Evolutionary conservation across 352 stramenopile genomes (phyloP), one percentile per base, ranked within the genome.

Genomic region (Globisporangium radiosum): DNA sequence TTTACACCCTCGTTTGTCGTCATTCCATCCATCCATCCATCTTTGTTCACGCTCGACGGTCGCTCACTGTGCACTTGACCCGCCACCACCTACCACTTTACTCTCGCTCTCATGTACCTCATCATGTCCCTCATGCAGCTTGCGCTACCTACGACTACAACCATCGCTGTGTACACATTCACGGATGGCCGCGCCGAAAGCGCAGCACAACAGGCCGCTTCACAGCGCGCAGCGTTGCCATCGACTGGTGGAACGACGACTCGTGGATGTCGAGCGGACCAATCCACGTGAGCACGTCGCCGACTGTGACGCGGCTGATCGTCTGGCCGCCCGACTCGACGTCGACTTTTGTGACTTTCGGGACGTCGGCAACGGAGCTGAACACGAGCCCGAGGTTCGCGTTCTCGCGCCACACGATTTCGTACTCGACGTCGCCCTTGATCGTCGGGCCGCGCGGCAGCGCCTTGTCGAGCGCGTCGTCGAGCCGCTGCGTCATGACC

Each of bases 381-480:
- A 95, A 95, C 10, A 95, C 81, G 11, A 95, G 69, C 1, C 85
- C 85, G 40, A 95, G 69, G 47, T 92, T 92, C 48, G 80, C 77
- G 64, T 85, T 91, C 49, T 95, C 85, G 19, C 81, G 71, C 85
- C 85, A 95, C 47, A 93, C 79, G 15, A 93, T 71, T 52, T 92
- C 85, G 62, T 90, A 95, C 63, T 93, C 83, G 25, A 72, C 65
- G 38, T 90, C 79, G 19, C 5, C n/a, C 17, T 81, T 84, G 43
- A 92, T 59, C 4, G 66, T 25, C n/a, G 77, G 78, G 7, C 78
- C 80, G 33, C 80, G 79, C 7, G 75, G 76, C 36, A 90, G 57
- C 11, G 62, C 48, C 39, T 77, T 68, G 55, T 90, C 76, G 7
- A 58, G 65, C 40, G 42, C 11, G 1, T 89, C 76, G 1, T 88